Evolutionary conservation across 2,329 filamentous ascomycete genomes (phyloP).

Genomic region (Bipolaris gigantea): DNA sequence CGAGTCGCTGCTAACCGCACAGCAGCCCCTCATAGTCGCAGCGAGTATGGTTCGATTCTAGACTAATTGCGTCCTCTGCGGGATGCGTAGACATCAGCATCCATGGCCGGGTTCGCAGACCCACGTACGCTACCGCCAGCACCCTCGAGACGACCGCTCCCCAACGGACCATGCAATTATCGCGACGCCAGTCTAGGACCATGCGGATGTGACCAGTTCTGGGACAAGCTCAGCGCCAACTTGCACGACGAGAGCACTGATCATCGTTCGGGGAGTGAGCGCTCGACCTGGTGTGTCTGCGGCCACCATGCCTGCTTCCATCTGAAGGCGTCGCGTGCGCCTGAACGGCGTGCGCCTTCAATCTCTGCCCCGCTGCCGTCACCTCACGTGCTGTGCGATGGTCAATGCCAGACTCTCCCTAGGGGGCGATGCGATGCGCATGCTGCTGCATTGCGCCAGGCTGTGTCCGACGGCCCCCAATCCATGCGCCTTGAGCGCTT

Average conservation of each 20-base stretch:
- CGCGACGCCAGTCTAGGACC: constrained; percentile 51
- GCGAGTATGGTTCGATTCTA: constrained; percentile 37
- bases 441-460: constrained; percentile 9
- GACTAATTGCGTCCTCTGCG: constrained; percentile 30
- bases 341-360: constrained; percentile 17
- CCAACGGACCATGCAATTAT: constrained; percentile 57
- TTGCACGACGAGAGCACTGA: constrained; percentile 35
- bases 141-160: constrained; percentile 43
- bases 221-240: constrained; percentile 44
- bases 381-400: constrained; percentile 18
- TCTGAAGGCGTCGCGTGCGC: constrained; percentile 32
- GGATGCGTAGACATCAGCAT: constrained; percentile 38
- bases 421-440: constrained; percentile 20
- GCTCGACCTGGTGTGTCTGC: constrained; percentile 55
- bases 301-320: constrained; percentile 62
- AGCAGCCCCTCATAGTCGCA: constrained; percentile 23
- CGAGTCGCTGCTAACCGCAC: constrained; percentile 28
- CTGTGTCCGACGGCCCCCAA: not conserved
- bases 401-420: constrained; percentile 16
- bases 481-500: constrained; percentile 9
- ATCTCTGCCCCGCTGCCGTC: constrained; percentile 8
- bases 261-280: constrained; percentile 30
- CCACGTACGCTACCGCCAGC: constrained; percentile 25
- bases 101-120: constrained; percentile 42
- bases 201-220: constrained; percentile 60